Base-by-base conservation (phyloP, 2,329 filamentous ascomycete genomes). In the Colletotrichum falcatum region DNA sequence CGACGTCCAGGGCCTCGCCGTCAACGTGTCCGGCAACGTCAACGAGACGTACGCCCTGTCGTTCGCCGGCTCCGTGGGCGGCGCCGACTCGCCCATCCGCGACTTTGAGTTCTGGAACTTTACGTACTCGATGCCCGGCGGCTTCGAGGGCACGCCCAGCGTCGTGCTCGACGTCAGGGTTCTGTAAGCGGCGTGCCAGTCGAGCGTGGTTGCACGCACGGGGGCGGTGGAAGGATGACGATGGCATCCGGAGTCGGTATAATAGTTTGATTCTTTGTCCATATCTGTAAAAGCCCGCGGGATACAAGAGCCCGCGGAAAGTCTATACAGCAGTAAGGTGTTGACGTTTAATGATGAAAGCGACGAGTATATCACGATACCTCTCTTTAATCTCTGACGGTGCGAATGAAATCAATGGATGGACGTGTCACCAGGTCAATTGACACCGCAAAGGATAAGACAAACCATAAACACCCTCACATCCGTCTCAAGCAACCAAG, bases 81-180 rank as follows among this genome's bases (percentile, higher is more conserved):
- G 82, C 1, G 65, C 72, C 1, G 75, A 74, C 26, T 73, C 65
- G 11, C 70, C 75, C 0, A 73, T 82, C 2, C 71, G 78, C 60
- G 82, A 84, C 60, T 85, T 84, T 69, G 83, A 85, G 72, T 81
- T 82, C 65, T 85, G 84, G 71, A 84, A 84, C 73, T 82, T 85
- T 28, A 84, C 81, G 0, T 85, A 82, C 62, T 74, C 75, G 0
- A 81, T 85, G 81, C 82, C 83, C 2, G 42, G 60, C 5, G 76
- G 73, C 23, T 81, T 77, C 42, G 72, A 72, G 14, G 79, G 76
- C 3, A 83, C 48, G 20, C 71, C 71, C 16, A 69, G 44, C 26
- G 53, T 73, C 18, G 54, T 61, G 1, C 69, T 73, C 6, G 69
- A 73, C 30, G 18, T 72, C 18, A 63, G 30, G 28, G 35, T 63